phyloP scores from a whole-genome alignment of 108 stramenopile genomes.

The Stephanodiscus triporus region DNA sequence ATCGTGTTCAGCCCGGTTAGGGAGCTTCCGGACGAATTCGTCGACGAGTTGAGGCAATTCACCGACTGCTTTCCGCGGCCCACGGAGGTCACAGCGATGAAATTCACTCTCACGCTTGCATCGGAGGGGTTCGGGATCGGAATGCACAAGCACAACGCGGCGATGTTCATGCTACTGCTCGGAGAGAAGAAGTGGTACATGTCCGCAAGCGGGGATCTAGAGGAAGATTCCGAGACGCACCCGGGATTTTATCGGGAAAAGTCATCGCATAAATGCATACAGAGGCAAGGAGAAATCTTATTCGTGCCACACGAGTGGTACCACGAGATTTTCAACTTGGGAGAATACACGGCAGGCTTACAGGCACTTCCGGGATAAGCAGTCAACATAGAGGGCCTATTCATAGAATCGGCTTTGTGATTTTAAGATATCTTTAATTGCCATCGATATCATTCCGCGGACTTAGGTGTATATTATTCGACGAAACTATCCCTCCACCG shows the following conservation, averaged over 20 bases:
- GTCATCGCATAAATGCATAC: constrained; percentile 50
- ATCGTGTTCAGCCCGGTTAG: constrained; percentile 51
- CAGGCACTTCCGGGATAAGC: constrained; percentile 40
- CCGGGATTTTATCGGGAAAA: constrained; percentile 39
- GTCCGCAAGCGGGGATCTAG: constrained; percentile 20
- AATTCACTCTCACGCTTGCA: constrained; percentile 42
- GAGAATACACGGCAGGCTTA: constrained; percentile 34
- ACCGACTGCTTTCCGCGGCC: constrained; percentile 11
- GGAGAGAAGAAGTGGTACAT: constrained; percentile 56
- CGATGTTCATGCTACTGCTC: constrained; percentile 38
- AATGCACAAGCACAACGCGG: constrained; percentile 54
- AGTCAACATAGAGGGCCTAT: too few species aligned
- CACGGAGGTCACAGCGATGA: background rate
- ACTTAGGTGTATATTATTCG: background rate
- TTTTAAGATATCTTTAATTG: background rate
- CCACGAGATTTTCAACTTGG: constrained; percentile 51
- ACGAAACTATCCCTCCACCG: background rate
- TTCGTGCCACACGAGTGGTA: constrained; percentile 50
- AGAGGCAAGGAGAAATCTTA: constrained; percentile 43
- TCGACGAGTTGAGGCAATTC: constrained; percentile 12
- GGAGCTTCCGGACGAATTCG: constrained; percentile 34
- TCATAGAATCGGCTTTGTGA: too few species aligned
- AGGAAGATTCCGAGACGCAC: constrained; percentile 28
- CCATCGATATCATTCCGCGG: background rate
- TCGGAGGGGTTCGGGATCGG: constrained; percentile 52